Evolutionary conservation across 331 rosid species (phyloP), one percentile per base, ranked within the genome.

Genomic region (Erythrophleum ivorense): DNA sequence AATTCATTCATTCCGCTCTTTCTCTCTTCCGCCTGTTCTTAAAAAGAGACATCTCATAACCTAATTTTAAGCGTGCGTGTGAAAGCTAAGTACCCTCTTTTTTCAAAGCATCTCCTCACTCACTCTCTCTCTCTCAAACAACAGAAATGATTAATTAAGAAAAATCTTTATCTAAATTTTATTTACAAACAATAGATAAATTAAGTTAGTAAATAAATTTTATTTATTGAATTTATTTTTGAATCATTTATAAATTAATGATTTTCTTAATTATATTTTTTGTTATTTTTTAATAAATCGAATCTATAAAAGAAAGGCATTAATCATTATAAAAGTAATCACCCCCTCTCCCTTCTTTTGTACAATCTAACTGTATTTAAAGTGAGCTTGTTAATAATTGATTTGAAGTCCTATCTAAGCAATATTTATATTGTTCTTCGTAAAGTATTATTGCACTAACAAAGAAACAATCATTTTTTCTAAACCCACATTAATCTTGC

Each of bases 31-130:
- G 49, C 7, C 53, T 78, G 3, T 54, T 59, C 67, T 75, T 45
- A 1, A 73, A 84, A 76, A 79, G 84, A 81, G 36, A 78, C 33
- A 68, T 16, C 10, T 41, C 64, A 31, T 68, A 70, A 70, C 58
- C 68, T 67, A 5, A 43, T 13, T 15, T 74, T 71, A 78, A 83
- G 76, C 86, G 81, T 83, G 90, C 80, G 92, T 84, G 80, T 73
- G 9, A 43, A 43, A 43, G 41, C 77, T 78, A 83, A 85, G 80
- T 83, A 48, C 73, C 75, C 5, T 81, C 76, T 81, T 82, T 88
- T 80, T 78, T 82, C 79, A 86, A 88, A 88, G 82, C 87, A 82
- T 50, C 29, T 36, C 16, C 57, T 55, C 69, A 62, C 21, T 67
- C 66, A 54, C 62, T 29, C 67, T 69, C 62, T 29, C 67, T 69